Percentiles rank a stretch among this genome's conserved stretches.
Conservation (phyloP, 2,329 filamentous ascomycete species). For the Xylariaceae sp. region DNA sequence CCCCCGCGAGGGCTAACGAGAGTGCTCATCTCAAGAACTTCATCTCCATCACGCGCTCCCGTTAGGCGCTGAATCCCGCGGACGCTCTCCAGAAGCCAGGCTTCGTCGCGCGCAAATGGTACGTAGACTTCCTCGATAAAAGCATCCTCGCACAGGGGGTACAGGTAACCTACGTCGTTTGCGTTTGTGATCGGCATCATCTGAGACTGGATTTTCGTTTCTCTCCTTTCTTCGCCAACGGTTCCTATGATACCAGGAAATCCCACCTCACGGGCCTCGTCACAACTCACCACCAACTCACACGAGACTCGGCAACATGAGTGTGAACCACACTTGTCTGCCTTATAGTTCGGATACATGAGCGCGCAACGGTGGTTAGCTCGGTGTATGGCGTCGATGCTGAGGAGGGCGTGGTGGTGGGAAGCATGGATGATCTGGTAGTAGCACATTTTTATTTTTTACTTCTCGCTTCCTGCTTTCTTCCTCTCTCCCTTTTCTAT, state of each 20-base stretch:
- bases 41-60: not conserved
- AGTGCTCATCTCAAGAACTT: not conserved
- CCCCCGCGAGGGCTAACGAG: not conserved
- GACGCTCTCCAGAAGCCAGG: not conserved
- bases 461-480: not conserved
- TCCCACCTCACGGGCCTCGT: not conserved
- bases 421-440: constrained; percentile 14
- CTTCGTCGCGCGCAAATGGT: not conserved
- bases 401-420: constrained; percentile 10
- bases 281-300: constrained; percentile 5
- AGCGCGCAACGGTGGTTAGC: constrained; percentile 7
- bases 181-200: not conserved
- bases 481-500: not conserved
- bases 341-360: not conserved
- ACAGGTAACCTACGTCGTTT: not conserved
- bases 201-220: not conserved
- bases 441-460: constrained; percentile 11
- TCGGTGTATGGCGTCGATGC: constrained; percentile 4
- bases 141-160: not conserved
- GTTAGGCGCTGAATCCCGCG: no score
- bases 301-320: constrained; percentile 12
- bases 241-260: not conserved
- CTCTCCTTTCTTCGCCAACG: not conserved
- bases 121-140: constrained; percentile 12
- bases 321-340: constrained; percentile 8